Evolutionary conservation across 805 yeast species (phyloP), one percentile per base, ranked within the genome.

Genomic region (Brettanomyces custersianus): DNA sequence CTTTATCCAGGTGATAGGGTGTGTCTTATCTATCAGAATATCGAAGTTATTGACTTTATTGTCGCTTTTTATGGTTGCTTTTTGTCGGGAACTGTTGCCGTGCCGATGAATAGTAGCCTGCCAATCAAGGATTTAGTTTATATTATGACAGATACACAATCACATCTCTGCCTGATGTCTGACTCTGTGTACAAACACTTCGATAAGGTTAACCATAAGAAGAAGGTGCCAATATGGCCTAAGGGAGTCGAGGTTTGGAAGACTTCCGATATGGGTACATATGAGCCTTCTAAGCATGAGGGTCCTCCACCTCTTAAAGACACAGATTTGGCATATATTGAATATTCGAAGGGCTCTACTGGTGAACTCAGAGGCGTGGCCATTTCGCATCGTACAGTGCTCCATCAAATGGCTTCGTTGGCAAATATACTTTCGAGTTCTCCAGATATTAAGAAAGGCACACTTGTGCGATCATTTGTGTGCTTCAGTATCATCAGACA

Each of bases 281-380:
- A 72, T 44, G 75, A 74, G 34, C 62, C 74, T 21, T 70, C 77
- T 3, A 76, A 71, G 45, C 71, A 73, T 37, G 66, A 62, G 5
- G 78, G 69, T 15, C 68, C 70, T 2, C 85, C 88, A 1, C 74
- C 82, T 0, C 59, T 77, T 31, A 84, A 80, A 45, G 74, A 77
- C 1, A 84, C 88, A 1, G 94, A 85, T 49, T 62, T 92, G 40
- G 96, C 97, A 0, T 92, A 92, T 50, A 88, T 92, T 11, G 98
- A 92, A 59, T 92, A 82, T 51, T 76, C 92, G 1, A 73, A 88
- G 46, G 81, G 94, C 2, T 94, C 96, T 0, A 74, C 83, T 20
- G 97, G 97, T 3, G 94, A 88, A 44, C 60, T 87, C 24, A 68
- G 95, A 39, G 99, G 99, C 13, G 94, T 92, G 24, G 95, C 94